These are phyloP conservation scores for Escallonia rubra DNA, from an alignment of 129 eudicot species.

Conservation along the genomic window DNA sequence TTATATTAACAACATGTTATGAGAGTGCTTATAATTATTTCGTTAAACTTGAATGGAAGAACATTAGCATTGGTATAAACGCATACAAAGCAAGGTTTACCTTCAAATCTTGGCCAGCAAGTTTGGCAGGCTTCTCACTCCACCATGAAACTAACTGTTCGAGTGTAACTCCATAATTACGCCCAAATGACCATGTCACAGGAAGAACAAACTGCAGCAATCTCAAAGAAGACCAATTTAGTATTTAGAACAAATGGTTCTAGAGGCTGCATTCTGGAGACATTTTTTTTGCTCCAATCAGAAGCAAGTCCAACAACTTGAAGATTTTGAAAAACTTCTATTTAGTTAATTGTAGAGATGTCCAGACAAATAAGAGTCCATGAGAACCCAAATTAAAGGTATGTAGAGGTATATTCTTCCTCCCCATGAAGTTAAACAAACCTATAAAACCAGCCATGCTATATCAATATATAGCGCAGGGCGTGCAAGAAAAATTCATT, in stretches of 20 bases:
- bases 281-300: background rate
- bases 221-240: conserved; percentile 7
- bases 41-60: background rate
- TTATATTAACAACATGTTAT: no score
- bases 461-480: no score
- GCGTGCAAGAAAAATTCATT: no score
- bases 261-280: background rate
- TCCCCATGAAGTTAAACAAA: no score
- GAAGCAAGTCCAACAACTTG: no score
- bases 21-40: background rate
- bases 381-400: no score
- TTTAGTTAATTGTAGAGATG: background rate
- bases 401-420: no score
- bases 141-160: conserved; percentile 86
- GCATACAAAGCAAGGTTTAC: conserved; percentile 14
- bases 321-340: background rate
- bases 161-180: conserved; percentile 68
- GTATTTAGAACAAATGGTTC: background rate
- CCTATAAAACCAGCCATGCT: no score
- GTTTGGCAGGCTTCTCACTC: conserved; percentile 98
- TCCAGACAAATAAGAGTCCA: no score
- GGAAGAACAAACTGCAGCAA: conserved; percentile 85
- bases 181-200: conserved; percentile 88
- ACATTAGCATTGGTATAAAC: background rate
- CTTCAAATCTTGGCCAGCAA: conserved; percentile 68